These are phyloP conservation scores for Dunaliella sp. DNA, from an alignment of 139 green algal species.

Conservation along the genomic window DNA sequence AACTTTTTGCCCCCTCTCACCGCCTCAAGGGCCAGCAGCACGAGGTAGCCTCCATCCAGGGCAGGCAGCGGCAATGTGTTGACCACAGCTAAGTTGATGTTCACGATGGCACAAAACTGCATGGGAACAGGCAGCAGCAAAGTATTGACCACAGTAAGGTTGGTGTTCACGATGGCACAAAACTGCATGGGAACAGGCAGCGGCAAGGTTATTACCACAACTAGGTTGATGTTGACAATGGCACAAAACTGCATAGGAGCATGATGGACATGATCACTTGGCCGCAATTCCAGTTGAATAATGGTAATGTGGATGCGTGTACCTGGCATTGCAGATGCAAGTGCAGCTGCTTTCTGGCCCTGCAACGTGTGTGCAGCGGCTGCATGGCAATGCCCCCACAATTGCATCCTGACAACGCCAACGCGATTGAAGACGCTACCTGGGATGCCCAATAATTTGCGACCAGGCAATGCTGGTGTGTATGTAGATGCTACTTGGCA, in stretches of 20 bases:
- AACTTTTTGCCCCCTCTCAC: constrained; percentile 8
- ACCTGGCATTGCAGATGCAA: too few species aligned
- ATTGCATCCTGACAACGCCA: too few species aligned
- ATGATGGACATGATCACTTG: too few species aligned
- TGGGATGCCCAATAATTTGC: too few species aligned
- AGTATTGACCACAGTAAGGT: constrained; percentile 95
- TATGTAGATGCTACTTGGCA: too few species aligned
- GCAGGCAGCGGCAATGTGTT: constrained; percentile 95
- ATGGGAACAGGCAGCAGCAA: constrained; percentile 94
- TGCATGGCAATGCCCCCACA: too few species aligned
- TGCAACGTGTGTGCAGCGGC: too few species aligned
- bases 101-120: constrained; percentile 97
- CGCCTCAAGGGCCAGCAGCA: constrained; percentile 79
- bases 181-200: constrained; percentile 87
- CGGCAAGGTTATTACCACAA: constrained; percentile 92
- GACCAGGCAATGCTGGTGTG: too few species aligned
- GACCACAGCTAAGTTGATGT: constrained; percentile 97
- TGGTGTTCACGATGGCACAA: constrained; percentile 96
- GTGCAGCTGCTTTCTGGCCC: too few species aligned
- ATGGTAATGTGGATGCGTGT: too few species aligned
- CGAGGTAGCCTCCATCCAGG: constrained; percentile 93
- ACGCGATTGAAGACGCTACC: too few species aligned
- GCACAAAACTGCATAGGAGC: constrained; percentile 93
- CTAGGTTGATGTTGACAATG: constrained; percentile 98
- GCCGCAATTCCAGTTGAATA: too few species aligned